Base-by-base conservation (phyloP, 257 asterid genomes). In the Scutellaria galericulata region DNA sequence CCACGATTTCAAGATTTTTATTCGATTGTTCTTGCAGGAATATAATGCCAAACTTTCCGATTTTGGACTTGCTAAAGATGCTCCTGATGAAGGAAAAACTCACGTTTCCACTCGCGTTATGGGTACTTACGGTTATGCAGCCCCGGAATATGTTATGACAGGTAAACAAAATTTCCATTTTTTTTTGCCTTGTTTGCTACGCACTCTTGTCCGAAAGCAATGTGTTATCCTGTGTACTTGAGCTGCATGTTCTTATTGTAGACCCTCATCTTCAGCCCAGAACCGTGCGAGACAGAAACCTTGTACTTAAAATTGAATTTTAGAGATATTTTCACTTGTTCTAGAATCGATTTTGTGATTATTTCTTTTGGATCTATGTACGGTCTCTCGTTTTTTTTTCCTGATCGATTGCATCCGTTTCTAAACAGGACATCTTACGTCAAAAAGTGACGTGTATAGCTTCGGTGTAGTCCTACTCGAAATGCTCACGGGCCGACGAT, bases 41-140 rank as follows among this genome's bases (percentile, higher is more conserved):
- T 86, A 86, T 66, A 86, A 86, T 60, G 87, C 92, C 66, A 86
- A 86, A 70, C 92, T 86, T 50, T 86, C 92, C 7, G 92, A 86
- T 79, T 86, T 86, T n/a, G 90, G 90, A 66, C 90, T 86, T 65
- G 90, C 90, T 72, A 86, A 85, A 81, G 90, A 84, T 78, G 91
- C 89, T 40, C 91, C 91, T 1, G 91, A 86, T 54, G 91, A 84
- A 84, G 91, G 89, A 10, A 86, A 86, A 79, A 84, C 91, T 59
- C 91, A 86, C 13, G 91, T 86, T 76, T 86, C 91, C 5, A 86
- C 91, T 0, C 87, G 91, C 2, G 87, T 82, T 15, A 82, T 81
- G 87, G 91, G 90, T 56, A 85, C 90, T 22, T 85, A 83, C 9
- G 90, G 88, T 41, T 86, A 86, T 68, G 90, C 90, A 5, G 90